A percentile compares a stretch with the other conserved stretches of the same genome.
These are phyloP conservation scores for Ogataea nitratoaversa DNA, from an alignment of 805 yeast genomes.

Conservation along the genomic window DNA sequence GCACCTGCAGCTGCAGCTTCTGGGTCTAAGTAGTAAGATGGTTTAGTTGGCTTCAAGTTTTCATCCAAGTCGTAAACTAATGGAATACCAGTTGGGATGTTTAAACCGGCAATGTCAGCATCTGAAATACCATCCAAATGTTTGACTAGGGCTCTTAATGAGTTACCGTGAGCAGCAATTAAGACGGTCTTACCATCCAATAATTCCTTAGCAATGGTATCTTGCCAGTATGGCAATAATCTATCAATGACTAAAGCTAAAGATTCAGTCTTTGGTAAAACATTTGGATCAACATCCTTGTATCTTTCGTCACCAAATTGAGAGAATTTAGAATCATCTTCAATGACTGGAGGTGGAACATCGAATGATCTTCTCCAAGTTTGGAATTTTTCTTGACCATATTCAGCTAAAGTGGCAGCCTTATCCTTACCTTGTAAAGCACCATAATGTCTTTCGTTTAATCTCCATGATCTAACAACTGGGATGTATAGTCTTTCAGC, in stretches of 20 bases:
- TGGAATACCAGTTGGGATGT: constrained; percentile 98
- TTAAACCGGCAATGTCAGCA: constrained; percentile 86
- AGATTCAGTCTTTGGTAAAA: constrained; percentile 91
- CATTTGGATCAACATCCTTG: constrained; percentile 76
- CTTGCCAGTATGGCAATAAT: constrained; percentile 95
- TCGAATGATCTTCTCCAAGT: constrained; percentile 97
- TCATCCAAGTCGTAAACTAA: constrained; percentile 93
- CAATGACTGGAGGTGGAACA: constrained; percentile 91
- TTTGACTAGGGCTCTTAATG: constrained; percentile 93
- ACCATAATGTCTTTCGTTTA: constrained; percentile 92
- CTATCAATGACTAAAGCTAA: constrained; percentile 93
- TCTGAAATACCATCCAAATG: constrained; percentile 92
- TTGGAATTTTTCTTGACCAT: constrained; percentile 91
- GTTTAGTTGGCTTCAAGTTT: constrained; percentile 82
- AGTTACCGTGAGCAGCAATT: constrained; percentile 97
- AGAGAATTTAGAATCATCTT: constrained; percentile 71
- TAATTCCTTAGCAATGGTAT: constrained; percentile 79
- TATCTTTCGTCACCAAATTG: constrained; percentile 86
- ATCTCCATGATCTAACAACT: constrained; percentile 68
- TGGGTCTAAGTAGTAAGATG: constrained; percentile 95
- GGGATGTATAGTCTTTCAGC: constrained; percentile 46
- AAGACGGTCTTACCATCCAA: constrained; percentile 85
- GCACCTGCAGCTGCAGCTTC: constrained; percentile 99
- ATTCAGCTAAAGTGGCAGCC: constrained; percentile 83
- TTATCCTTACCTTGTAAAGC: constrained; percentile 98